These are phyloP conservation scores for Candida palmyrensis DNA, from an alignment of 805 yeast species.

Conservation along the genomic window DNA sequence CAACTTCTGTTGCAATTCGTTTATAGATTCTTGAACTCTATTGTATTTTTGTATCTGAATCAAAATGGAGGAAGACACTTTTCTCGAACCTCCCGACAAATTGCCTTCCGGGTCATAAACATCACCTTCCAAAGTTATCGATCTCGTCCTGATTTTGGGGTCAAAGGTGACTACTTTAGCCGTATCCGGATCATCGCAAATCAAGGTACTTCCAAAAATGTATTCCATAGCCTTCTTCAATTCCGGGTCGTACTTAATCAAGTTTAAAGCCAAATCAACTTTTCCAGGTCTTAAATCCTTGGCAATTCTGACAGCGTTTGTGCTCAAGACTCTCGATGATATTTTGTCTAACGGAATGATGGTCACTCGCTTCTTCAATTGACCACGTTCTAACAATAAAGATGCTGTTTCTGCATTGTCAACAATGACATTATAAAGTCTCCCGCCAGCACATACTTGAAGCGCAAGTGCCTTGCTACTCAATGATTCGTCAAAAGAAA, in stretches of 20 bases:
- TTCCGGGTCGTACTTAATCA: constrained; percentile 69
- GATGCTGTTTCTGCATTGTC: constrained; percentile 85
- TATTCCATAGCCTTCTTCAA: constrained; percentile 81
- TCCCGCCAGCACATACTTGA: constrained; percentile 92
- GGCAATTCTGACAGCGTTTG: constrained; percentile 55
- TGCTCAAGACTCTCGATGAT: constrained; percentile 50
- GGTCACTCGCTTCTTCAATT: constrained; percentile 75
- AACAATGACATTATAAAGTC: constrained; percentile 85
- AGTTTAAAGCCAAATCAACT: constrained; percentile 84
- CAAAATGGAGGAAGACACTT: constrained; percentile 51
- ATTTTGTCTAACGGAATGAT: constrained; percentile 90
- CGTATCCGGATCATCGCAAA: constrained; percentile 82
- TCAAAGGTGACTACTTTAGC: constrained; percentile 88
- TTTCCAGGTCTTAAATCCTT: constrained; percentile 73
- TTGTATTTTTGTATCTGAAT: constrained; percentile 64
- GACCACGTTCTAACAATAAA: constrained; percentile 72
- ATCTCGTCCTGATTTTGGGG: constrained; percentile 70
- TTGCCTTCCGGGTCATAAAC: constrained; percentile 95
- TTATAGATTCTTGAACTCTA: constrained; percentile 32
- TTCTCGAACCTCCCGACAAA: constrained; percentile 89
- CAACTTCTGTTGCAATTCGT: constrained; percentile 40
- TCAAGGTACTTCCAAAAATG: constrained; percentile 84
- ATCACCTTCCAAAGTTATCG: constrained; percentile 91
- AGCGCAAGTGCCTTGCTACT: constrained; percentile 70
- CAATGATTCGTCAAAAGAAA: constrained; percentile 54